These are phyloP conservation scores for Macrolepiota fuliginosa DNA, from an alignment of 768 basidiomycete genomes.

Conservation along the genomic window DNA sequence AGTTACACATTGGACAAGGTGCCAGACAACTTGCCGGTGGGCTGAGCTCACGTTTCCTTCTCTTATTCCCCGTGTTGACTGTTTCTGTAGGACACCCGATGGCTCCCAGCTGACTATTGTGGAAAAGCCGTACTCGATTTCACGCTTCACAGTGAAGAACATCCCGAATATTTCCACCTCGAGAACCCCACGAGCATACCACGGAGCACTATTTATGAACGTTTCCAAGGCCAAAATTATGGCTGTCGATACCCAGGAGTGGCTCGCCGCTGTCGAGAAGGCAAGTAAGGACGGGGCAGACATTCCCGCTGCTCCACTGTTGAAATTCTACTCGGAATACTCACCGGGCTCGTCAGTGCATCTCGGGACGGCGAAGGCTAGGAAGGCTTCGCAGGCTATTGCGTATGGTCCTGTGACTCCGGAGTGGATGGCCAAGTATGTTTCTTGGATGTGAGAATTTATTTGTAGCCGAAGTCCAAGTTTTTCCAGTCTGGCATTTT, in stretches of 20 bases:
- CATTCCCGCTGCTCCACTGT: conserved; percentile 6
- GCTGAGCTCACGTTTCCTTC: neutral
- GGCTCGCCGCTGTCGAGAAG: conserved; percentile 10
- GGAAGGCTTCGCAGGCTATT: conserved; percentile 4
- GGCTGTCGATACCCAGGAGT: conserved; percentile 5
- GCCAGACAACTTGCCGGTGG: conserved; percentile 7
- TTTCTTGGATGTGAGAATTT: conserved; percentile 4
- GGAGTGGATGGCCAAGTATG: conserved; percentile 11
- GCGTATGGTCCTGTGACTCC: conserved; percentile 2
- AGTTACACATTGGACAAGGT: conserved; percentile 9
- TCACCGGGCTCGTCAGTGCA: neutral
- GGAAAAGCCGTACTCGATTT: conserved; percentile 10
- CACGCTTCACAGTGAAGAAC: conserved; percentile 6
- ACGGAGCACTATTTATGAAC: conserved; percentile 6
- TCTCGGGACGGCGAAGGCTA: conserved; percentile 6
- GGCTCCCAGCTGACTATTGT: conserved; percentile 12
- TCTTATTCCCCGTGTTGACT: neutral
- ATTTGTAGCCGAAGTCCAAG: no score
- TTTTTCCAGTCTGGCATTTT: no score
- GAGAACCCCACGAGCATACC: conserved; percentile 11
- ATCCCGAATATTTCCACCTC: conserved; percentile 11
- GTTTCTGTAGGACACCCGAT: conserved; percentile 1
- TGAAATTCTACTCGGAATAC: conserved; percentile 8
- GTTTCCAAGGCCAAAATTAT: neutral
- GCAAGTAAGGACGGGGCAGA: neutral